phyloP scores from a whole-genome alignment of 306 rosid genomes.

The Prunus mira region DNA sequence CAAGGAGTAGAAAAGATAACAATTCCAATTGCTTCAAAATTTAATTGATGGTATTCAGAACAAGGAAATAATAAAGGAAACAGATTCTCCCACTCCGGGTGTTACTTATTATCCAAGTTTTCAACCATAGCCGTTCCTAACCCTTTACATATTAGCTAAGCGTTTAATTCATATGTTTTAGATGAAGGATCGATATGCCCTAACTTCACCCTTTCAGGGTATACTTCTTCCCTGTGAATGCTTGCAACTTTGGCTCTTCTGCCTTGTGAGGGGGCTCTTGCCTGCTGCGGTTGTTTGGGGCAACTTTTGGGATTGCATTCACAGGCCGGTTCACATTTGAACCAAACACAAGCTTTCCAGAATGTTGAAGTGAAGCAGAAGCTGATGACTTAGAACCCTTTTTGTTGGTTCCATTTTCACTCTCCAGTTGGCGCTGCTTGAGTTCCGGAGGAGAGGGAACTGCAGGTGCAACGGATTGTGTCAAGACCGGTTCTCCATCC shows the following conservation, averaged over 20 bases:
- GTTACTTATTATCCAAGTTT: too few relatives aligned
- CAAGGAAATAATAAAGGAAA: too few relatives aligned
- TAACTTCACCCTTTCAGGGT: neutral
- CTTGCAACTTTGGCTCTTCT: neutral
- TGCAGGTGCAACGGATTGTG: neutral
- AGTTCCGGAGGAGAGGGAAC: neutral
- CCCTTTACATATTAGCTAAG: too few relatives aligned
- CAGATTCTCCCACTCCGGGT: too few relatives aligned
- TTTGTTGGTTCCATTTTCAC: neutral
- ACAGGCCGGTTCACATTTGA: neutral
- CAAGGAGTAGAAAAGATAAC: too few relatives aligned
- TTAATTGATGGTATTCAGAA: too few relatives aligned
- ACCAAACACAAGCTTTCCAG: slow-evolving; percentile 3
- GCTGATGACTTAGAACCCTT: neutral
- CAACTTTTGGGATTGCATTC: neutral
- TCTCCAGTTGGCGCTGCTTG: neutral
- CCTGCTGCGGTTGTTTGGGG: neutral
- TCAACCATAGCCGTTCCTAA: too few relatives aligned
- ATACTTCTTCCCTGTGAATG: slow-evolving; percentile 18
- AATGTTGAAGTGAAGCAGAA: neutral
- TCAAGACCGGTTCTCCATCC: slow-evolving; percentile 2
- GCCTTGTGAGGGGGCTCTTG: neutral
- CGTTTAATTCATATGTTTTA: too few relatives aligned
- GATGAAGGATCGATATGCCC: too few relatives aligned
- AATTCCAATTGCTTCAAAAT: too few relatives aligned